A percentile compares a stretch with the other conserved stretches of the same genome.
Evolutionary conservation across 305 asterid species (phyloP).

Genomic region (Fraxinus baroniana): DNA sequence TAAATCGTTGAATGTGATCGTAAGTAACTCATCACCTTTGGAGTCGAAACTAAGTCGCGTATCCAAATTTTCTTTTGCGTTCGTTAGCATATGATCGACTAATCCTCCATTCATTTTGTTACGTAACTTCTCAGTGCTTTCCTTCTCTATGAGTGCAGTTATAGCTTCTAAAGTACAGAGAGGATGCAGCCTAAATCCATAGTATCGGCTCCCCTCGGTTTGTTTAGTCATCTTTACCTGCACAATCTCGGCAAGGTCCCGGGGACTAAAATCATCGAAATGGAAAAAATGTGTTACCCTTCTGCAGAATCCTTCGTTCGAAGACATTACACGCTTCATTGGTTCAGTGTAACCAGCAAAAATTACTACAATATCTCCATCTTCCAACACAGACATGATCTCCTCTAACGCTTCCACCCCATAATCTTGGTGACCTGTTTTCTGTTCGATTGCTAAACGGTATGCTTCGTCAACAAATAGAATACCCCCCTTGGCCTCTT

Average conservation of each 20-base stretch:
- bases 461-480: constrained; percentile 86
- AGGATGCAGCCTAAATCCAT: constrained; percentile 61
- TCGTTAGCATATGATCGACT: constrained; percentile 68
- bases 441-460: constrained; percentile 52
- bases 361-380: constrained; percentile 66
- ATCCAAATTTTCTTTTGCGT: constrained; percentile 75
- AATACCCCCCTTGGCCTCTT: constrained; percentile 89
- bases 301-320: constrained; percentile 83
- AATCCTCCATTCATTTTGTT: constrained; percentile 76
- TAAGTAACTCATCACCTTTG: constrained; percentile 41
- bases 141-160: constrained; percentile 44
- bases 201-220: constrained; percentile 45
- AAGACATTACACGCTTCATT: constrained; percentile 74
- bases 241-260: constrained; percentile 75
- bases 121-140: constrained; percentile 55
- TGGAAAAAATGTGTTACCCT: constrained; percentile 71
- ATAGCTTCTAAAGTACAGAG: constrained; percentile 49
- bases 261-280: constrained; percentile 56
- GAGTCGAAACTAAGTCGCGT: constrained; percentile 62
- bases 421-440: constrained; percentile 47
- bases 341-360: constrained; percentile 90
- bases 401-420: constrained; percentile 89
- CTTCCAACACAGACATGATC: constrained; percentile 87
- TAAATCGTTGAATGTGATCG: constrained; percentile 40
- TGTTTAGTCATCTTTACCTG: constrained; percentile 64